phyloP scores from a whole-genome alignment of 2,329 filamentous ascomycete genomes.

The Cylindrodendrum hubeiense region DNA sequence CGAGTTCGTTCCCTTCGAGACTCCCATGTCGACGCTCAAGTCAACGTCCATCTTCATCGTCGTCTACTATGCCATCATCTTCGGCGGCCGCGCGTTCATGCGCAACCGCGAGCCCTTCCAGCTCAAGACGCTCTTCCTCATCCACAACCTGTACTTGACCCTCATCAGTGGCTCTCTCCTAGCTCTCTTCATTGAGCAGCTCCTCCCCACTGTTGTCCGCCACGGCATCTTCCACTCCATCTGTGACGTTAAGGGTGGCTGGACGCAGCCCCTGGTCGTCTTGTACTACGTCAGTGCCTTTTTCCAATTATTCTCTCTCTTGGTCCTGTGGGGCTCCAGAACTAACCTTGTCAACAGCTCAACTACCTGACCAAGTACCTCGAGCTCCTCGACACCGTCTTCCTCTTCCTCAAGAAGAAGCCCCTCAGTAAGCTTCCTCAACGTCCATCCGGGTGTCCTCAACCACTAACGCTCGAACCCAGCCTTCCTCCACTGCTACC shows the following conservation, averaged over 20 bases:
- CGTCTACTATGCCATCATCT: slow-evolving; percentile 93
- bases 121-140: slow-evolving; percentile 89
- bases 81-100: slow-evolving; percentile 94
- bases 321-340: slow-evolving; percentile 2
- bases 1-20: slow-evolving; percentile 82
- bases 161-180: slow-evolving; percentile 84
- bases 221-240: slow-evolving; percentile 91
- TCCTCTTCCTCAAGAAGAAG: slow-evolving; percentile 99
- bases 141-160: slow-evolving; percentile 97
- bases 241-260: slow-evolving; percentile 84
- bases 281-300: slow-evolving; percentile 87
- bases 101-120: slow-evolving; percentile 86
- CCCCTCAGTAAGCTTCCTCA: slow-evolving; percentile 71
- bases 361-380: slow-evolving; percentile 99
- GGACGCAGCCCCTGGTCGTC: slow-evolving; percentile 92
- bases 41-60: slow-evolving; percentile 84
- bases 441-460: background rate
- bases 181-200: slow-evolving; percentile 89
- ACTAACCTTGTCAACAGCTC: slow-evolving; percentile 67
- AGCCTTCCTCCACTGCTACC: slow-evolving; percentile 98
- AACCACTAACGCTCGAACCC: slow-evolving; percentile 45
- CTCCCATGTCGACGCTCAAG: slow-evolving; percentile 90
- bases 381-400: slow-evolving; percentile 94
- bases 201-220: slow-evolving; percentile 84
- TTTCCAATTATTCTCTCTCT: slow-evolving; percentile 9